These are phyloP conservation scores for Diaporthe ilicicola DNA, from an alignment of 2,329 filamentous ascomycete species.

Conservation along the genomic window DNA sequence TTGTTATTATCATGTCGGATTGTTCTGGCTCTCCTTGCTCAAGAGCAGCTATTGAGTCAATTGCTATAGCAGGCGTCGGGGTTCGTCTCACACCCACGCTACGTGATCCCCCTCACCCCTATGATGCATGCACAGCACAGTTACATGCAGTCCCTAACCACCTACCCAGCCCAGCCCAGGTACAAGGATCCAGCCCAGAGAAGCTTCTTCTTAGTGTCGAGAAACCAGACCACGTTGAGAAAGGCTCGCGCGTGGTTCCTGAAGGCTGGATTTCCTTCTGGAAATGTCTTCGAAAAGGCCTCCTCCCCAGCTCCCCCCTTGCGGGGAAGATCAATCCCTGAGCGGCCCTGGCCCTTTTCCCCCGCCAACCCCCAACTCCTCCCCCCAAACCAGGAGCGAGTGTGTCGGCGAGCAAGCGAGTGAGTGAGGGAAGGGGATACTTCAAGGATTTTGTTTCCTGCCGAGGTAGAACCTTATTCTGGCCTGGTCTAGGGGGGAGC, in stretches of 20 bases:
- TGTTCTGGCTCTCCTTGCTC: not conserved
- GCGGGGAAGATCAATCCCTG: not conserved
- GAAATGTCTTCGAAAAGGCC: not conserved
- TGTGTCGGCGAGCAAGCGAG: no score
- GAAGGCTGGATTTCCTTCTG: constrained; percentile 21
- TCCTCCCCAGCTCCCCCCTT: not conserved
- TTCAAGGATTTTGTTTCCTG: not conserved
- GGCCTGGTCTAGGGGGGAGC: not conserved
- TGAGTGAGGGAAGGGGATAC: not conserved
- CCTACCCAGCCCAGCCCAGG: not conserved
- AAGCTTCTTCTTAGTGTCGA: constrained; percentile 16
- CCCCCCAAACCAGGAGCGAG: not conserved
- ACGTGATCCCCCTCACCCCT: not conserved
- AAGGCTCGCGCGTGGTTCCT: constrained; percentile 3
- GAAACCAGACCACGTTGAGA: constrained; percentile 13
- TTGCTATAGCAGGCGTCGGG: constrained; percentile 5
- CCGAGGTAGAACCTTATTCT: constrained; percentile 22
- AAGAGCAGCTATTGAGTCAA: not conserved
- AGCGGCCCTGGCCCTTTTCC: not conserved
- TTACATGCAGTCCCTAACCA: not conserved
- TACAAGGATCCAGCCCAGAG: constrained; percentile 13
- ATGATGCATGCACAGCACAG: not conserved
- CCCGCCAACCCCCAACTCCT: not conserved
- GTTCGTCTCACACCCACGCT: constrained; percentile 18
- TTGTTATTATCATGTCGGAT: not conserved